These are phyloP conservation scores for Clohesyomyces aquaticus DNA, from an alignment of 495 filamentous ascomycete species.

Conservation along the genomic window DNA sequence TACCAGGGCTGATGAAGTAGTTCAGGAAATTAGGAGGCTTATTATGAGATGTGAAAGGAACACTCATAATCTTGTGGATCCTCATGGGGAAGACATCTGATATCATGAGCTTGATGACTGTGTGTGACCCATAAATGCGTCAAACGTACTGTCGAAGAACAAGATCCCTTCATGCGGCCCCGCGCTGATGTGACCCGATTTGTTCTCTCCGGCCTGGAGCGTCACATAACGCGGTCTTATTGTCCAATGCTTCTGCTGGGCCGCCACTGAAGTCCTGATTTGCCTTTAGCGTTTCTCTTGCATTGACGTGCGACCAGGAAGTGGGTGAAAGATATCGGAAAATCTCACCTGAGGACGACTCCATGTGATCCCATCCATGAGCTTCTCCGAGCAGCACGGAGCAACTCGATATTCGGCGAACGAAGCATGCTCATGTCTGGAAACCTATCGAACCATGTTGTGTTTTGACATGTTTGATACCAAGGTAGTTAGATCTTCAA, in stretches of 20 bases:
- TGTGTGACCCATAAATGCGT: background rate
- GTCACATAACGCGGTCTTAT: conserved; percentile 14
- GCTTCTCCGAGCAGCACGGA: background rate
- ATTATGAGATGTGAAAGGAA: conserved; percentile 59
- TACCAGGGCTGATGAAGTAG: conserved; percentile 62
- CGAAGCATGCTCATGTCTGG: background rate
- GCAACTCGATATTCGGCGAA: background rate
- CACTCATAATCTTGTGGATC: conserved; percentile 66
- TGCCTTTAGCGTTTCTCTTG: conserved; percentile 4
- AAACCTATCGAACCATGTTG: background rate
- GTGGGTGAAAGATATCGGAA: background rate
- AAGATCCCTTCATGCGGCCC: conserved; percentile 75
- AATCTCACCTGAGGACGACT: background rate
- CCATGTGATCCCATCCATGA: background rate
- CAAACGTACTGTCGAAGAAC: conserved; percentile 81
- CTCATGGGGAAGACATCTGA: conserved; percentile 83
- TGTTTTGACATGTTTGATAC: background rate
- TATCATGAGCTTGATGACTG: background rate
- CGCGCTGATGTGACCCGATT: conserved; percentile 76
- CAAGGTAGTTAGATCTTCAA: background rate
- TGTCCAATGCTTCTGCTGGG: background rate
- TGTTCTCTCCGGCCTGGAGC: conserved; percentile 54
- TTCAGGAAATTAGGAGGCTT: conserved; percentile 64
- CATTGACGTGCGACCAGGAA: background rate
- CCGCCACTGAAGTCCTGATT: background rate